A percentile compares a stretch with the other conserved stretches of the same genome.
These are phyloP conservation scores for Trichosporon sp. DNA, from an alignment of 1,284 basidiomycete genomes.

Conservation along the genomic window DNA sequence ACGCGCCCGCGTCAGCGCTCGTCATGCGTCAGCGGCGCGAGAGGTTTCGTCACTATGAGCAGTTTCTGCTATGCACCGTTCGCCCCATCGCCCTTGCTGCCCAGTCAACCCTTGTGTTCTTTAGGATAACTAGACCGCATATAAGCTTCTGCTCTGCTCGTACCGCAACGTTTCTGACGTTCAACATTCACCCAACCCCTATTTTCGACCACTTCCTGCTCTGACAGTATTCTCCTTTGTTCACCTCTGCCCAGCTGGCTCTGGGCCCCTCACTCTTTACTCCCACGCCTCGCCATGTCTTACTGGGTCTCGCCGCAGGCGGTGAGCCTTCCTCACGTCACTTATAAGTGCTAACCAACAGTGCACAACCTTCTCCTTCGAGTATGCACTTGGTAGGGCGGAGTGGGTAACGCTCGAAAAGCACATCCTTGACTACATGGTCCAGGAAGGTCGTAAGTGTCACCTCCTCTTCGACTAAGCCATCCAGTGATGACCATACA, in stretches of 20 bases:
- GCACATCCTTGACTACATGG: slow-evolving; percentile 24
- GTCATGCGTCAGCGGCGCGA: slow-evolving; percentile 9
- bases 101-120: not conserved
- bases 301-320: slow-evolving; percentile 21
- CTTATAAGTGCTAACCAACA: not conserved
- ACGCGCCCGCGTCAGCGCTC: not conserved
- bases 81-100: too few relatives aligned
- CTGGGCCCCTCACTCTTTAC: slow-evolving; percentile 5
- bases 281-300: not conserved
- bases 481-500: slow-evolving; percentile 14
- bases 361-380: slow-evolving; percentile 22
- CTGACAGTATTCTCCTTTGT: not conserved
- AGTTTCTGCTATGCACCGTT: not conserved
- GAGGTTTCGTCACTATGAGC: not conserved
- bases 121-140: not conserved
- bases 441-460: slow-evolving; percentile 23
- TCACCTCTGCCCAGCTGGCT: not conserved
- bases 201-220: not conserved
- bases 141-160: not conserved
- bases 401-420: slow-evolving; percentile 21
- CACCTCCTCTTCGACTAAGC: not conserved
- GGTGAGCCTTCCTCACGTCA: not conserved
- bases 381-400: not conserved
- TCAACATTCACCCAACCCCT: not conserved
- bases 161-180: not conserved